A percentile compares a stretch with the other conserved stretches of the same genome.
Conservation (phyloP, 2,329 filamentous ascomycete genomes). For the Colletotrichum limetticola region DNA sequence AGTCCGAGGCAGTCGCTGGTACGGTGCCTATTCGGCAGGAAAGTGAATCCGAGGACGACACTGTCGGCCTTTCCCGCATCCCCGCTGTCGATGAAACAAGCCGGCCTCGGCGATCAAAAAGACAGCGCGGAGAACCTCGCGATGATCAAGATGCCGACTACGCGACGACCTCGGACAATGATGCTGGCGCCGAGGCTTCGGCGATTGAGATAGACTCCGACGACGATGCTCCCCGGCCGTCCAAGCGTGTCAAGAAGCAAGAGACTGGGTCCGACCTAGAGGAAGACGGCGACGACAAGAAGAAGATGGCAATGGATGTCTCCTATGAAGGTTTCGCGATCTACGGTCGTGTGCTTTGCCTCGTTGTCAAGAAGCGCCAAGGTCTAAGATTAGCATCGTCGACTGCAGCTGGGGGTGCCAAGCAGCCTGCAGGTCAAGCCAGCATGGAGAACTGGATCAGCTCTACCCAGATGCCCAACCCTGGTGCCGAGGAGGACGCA, state of each 20-base stretch:
- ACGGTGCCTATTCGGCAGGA: conserved; percentile 62
- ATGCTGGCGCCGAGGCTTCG: conserved; percentile 43
- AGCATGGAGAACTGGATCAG: conserved; percentile 88
- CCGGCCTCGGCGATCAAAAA: conserved; percentile 36
- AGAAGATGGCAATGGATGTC: conserved; percentile 88
- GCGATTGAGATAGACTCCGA: conserved; percentile 52
- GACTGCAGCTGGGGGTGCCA: conserved; percentile 40
- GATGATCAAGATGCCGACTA: conserved; percentile 42
- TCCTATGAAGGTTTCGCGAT: conserved; percentile 96
- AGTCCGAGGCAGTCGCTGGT: conserved; percentile 46
- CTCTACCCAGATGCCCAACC: conserved; percentile 75
- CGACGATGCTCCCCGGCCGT: conserved; percentile 50
- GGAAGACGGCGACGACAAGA: conserved; percentile 76
- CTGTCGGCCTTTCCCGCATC: conserved; percentile 65
- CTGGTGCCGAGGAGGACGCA: conserved; percentile 44
- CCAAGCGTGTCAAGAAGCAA: conserved; percentile 58
- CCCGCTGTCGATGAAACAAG: conserved; percentile 52
- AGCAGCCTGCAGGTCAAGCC: conserved; percentile 70
- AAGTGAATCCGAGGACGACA: conserved; percentile 67
- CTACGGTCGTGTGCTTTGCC: conserved; percentile 90
- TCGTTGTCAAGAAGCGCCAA: conserved; percentile 85
- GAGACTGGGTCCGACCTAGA: conserved; percentile 42
- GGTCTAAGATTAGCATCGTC: conserved; percentile 50
- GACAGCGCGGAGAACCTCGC: conserved; percentile 42
- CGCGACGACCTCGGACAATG: conserved; percentile 43